A percentile compares a stretch with the other conserved stretches of the same genome.
Conservation (phyloP, 2,329 filamentous ascomycete species). For the Ophiostoma piceae region DNA sequence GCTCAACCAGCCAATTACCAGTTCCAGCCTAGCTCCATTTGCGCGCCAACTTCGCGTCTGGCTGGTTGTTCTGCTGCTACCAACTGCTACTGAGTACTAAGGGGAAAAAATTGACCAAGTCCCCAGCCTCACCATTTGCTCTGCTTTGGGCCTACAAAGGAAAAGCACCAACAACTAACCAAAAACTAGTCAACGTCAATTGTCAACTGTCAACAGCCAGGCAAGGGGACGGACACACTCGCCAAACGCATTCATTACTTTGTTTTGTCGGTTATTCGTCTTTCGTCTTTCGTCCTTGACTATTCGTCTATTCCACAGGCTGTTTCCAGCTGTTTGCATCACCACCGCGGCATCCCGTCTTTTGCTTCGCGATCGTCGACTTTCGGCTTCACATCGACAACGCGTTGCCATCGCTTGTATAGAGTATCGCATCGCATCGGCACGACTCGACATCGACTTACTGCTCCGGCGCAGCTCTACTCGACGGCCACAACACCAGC, state of each 20-base stretch:
- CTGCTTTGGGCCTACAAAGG: constrained; percentile 9
- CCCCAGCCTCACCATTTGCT: constrained; percentile 21
- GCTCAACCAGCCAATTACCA: constrained; percentile 16
- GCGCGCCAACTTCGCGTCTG: constrained; percentile 31
- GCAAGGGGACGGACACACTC: background rate
- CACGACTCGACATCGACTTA: background rate
- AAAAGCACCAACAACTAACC: background rate
- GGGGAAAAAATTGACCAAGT: constrained; percentile 24
- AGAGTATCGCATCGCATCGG: background rate
- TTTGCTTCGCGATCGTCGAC: constrained; percentile 7
- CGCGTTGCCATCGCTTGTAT: background rate
- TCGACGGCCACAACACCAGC: background rate
- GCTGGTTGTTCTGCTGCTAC: background rate
- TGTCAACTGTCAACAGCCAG: background rate
- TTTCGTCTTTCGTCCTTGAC: background rate
- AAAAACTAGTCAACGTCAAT: constrained; percentile 10
- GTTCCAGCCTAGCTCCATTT: constrained; percentile 29
- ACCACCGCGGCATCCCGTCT: constrained; percentile 11
- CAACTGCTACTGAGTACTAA: background rate
- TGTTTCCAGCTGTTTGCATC: background rate
- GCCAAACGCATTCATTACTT: background rate
- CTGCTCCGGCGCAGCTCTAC: background rate
- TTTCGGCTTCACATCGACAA: constrained; percentile 11
- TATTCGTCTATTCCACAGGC: too few relatives aligned
- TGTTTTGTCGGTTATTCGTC: background rate